phyloP scores from a whole-genome alignment of 2,329 filamentous ascomycete species.

The Beauveria sp. region DNA sequence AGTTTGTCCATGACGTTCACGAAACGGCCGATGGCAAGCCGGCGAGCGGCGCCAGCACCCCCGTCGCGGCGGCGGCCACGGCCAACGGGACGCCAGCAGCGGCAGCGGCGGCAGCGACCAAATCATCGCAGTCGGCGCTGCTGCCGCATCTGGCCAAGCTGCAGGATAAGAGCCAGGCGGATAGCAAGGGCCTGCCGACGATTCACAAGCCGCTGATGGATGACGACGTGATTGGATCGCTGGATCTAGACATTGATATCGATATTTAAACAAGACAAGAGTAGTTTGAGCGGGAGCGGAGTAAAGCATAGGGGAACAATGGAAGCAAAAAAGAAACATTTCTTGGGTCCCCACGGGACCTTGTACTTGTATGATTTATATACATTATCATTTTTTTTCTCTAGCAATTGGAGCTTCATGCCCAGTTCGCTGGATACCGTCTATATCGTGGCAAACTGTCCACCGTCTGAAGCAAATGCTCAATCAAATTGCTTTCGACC shows the following conservation, averaged over 20 bases:
- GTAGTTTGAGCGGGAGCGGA: background rate
- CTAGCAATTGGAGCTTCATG: too few species aligned
- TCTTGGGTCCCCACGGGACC: too few species aligned
- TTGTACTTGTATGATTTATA: too few species aligned
- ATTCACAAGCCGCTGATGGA: conserved; percentile 78
- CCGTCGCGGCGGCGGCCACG: conserved; percentile 34
- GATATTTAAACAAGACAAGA: conserved; percentile 55
- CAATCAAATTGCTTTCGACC: too few species aligned
- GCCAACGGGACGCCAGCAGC: conserved; percentile 45
- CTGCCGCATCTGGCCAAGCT: conserved; percentile 47
- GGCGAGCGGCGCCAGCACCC: conserved; percentile 40
- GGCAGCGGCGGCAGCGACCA: conserved; percentile 33
- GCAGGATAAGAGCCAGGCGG: conserved; percentile 42
- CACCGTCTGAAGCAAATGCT: too few species aligned
- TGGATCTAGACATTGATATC: conserved; percentile 89
- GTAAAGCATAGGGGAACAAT: too few species aligned
- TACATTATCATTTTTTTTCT: too few species aligned
- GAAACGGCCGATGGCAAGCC: conserved; percentile 31
- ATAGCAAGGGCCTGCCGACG: conserved; percentile 55
- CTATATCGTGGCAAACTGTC: too few species aligned
- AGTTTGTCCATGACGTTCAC: conserved; percentile 59
- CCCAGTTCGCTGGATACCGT: too few species aligned
- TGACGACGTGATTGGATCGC: conserved; percentile 81
- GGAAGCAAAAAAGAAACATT: too few species aligned
- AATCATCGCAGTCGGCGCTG: conserved; percentile 22